Conservation (phyloP, 2,329 filamentous ascomycete genomes). For the Pseudogymnoascus sp. region DNA sequence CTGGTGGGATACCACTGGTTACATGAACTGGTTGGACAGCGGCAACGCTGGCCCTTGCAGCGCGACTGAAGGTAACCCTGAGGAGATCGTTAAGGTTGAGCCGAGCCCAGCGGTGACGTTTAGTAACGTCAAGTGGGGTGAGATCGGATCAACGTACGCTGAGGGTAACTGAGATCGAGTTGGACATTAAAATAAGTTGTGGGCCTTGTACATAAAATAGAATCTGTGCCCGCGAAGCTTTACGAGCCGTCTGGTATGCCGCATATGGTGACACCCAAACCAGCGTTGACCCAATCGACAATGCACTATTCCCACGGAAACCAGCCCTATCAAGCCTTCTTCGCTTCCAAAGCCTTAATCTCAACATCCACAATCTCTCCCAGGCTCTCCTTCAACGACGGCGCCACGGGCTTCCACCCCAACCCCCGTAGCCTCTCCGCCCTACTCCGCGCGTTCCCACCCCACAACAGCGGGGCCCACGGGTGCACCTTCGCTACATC, state of each 20-base stretch:
- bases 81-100: conserved; percentile 37
- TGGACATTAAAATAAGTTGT: neutral
- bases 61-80: conserved; percentile 43
- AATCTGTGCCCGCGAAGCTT: neutral
- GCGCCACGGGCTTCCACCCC: conserved; percentile 12
- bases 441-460: conserved; percentile 15
- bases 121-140: conserved; percentile 50
- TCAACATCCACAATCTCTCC: neutral
- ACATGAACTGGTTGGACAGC: conserved; percentile 51
- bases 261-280: neutral
- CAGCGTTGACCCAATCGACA: neutral
- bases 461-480: conserved; percentile 14
- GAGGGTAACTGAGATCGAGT: neutral
- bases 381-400: neutral
- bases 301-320: neutral
- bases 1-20: conserved; percentile 45
- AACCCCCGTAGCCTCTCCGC: conserved; percentile 10
- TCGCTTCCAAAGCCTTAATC: neutral
- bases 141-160: conserved; percentile 44
- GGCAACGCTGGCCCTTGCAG: conserved; percentile 45
- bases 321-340: neutral
- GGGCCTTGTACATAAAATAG: conserved; percentile 3
- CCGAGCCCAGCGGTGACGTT: conserved; percentile 44
- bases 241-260: neutral
- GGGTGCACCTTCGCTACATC: conserved; percentile 14